Evolutionary conservation across 768 basidiomycete genomes (phyloP), one percentile per base, ranked within the genome.

Genomic region (Lactarius akahatsu): DNA sequence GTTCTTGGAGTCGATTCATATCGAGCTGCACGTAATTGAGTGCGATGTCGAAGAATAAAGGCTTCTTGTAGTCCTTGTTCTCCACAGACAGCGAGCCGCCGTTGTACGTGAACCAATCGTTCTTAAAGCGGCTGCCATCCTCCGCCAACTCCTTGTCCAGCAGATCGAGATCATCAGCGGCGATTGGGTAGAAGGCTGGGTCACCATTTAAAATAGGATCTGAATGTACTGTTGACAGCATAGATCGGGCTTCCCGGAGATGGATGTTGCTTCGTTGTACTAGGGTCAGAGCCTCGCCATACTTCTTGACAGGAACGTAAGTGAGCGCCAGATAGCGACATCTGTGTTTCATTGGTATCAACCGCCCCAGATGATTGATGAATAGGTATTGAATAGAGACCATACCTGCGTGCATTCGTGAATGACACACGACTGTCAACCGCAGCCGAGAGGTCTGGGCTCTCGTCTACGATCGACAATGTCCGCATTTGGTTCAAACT

Each of bases 1-100:
- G 80, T 65, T 82, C 83, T 72, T 86, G 78, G 65, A 97, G 76
- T 59, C 84, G 78, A 55, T 92, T 90, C 86, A 95, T 89, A 72
- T 95, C 91, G 66, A 94, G 76, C 69, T 91, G 86, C 62, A 93
- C 88, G 73, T 96, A 97, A 77, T 96, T 97, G 72, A 95, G 86
- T 20, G 94, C 95, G 67, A 94, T 90, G 74, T 97, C 92, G 77
- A 96, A 97, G 80, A 98, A 97, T 47, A 94, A 72, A 18, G 93
- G 92, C 74, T 96, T 96, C 79, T 89, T 87, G 73, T 87, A 80
- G 45, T 80, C 76, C 71, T 82, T 80, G 58, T 79, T 73, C 57
- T 83, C 80, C 0, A 62, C 72, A 40, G 78, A 71, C 7, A 70
- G 63, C 38, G 80, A 78, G 3, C 92, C 92, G 3, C 92, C 91